Evolutionary conservation across 2,329 filamentous ascomycete genomes (phyloP), one percentile per base, ranked within the genome.

Genomic region (Xylariaceae sp.): DNA sequence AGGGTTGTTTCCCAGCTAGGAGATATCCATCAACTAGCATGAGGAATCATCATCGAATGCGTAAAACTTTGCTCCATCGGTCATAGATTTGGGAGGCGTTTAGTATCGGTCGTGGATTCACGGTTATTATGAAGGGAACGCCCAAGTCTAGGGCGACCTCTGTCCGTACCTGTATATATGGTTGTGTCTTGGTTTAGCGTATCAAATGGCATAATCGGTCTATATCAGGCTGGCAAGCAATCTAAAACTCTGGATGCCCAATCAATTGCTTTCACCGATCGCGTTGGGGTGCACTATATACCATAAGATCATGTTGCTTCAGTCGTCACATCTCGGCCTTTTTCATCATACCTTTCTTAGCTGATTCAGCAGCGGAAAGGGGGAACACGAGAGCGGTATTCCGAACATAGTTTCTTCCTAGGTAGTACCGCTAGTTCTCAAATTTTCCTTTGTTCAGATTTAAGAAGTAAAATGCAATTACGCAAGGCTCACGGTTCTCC

Each of bases 1-100:
- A 70, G 7, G 26, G 41, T 18, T 14, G 43, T 49, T 19, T 16
- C 20, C 29, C 21, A 3, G 23, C 41, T 41, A 48, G 14, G 5
- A 20, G 19, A 40, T 21, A 12, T 23, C 18, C 2, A 49, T 19
- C 29, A 32, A 19, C 18, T 16, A n/a, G 40, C 14, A 47, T 7
- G 10, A 23, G 19, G 7, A 42, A 29, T 18, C 3, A n/a, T 41
- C 20, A 9, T 3, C 32, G 12, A 14, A 37, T 16, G 9, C 32
- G 14, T 37, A 14, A 12, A 14, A 37, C 7, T 10, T 37, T 37
- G 32, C 14, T 37, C 14, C 32, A 12, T 37, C 3, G 14, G 32
- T 10, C 14, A 16, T 37, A 14, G 12, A 4, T 37, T 12, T 37
- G 12, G 32, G 12, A 14, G 32, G 32, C 32, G 32, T 37, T 37